Base-by-base conservation (phyloP, 176 grass and related monocot genomes). In the Aegilops longissima region DNA sequence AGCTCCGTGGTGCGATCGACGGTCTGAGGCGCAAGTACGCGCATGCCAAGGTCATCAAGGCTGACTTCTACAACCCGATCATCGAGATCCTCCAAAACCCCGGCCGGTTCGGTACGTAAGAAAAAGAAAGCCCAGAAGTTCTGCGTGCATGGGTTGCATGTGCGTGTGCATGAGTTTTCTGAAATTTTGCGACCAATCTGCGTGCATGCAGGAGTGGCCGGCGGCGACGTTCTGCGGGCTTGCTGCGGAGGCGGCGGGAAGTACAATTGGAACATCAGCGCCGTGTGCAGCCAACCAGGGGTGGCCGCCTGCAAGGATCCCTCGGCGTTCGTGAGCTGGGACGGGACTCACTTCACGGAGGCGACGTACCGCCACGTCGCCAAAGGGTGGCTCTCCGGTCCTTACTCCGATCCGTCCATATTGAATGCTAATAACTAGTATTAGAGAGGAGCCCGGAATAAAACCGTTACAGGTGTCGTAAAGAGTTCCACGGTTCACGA, bases 281-380 rank as follows among this genome's bases (percentile, higher is more conserved):
- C 80, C 12, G 1, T 45, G 12, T 88, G 86, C 20, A 47, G 30
- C 49, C 76, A 70, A 80, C 35, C 72, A 0, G 49, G 72, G 8
- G 86, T 47, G 35, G 12, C 73, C 4, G 72, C 49, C 0, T 88
- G 80, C 49, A 2, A 16, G 62, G 5, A 70, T 6, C 80, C 80
- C 2, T n/a, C 72, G 5, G 35, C 31, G 11, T 83, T 30, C 24
- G 72, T 88, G 62, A 42, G 1, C 45, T 88, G 71, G 80, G 80
- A 88, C 35, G 86, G 86, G 24, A 24, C 30, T 14, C 86, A 88
- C 79, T 83, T 58, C 61, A 87, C 86, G 29, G 86, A 88, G 72
- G 61, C 71, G 47, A 12, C 38, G 2, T 12, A 88, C 71, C 71
- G 45, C 4, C 18, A 33, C 80, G 16, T 88, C 3, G 44, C 62